These are phyloP conservation scores for Xylaria curta DNA, from an alignment of 495 filamentous ascomycete genomes.

Conservation along the genomic window DNA sequence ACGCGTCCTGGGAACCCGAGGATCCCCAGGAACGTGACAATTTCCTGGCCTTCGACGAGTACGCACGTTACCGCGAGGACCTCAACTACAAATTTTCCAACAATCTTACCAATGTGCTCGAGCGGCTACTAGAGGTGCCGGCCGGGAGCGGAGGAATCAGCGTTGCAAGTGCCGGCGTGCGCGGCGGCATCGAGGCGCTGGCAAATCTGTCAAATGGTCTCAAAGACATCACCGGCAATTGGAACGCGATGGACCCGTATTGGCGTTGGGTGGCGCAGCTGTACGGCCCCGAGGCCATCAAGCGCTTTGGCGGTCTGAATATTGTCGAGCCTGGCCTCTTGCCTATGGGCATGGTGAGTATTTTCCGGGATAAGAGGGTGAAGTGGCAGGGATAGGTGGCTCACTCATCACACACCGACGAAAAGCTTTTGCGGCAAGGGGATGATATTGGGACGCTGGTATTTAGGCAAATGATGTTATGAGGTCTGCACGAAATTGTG, in stretches of 20 bases:
- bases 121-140: slow-evolving; percentile 43
- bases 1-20: slow-evolving; percentile 31
- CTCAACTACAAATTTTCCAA: slow-evolving; percentile 31
- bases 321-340: slow-evolving; percentile 66
- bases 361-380: slow-evolving; percentile 63
- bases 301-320: slow-evolving; percentile 66
- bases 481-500: neutral
- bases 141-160: neutral
- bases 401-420: neutral
- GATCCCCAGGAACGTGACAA: slow-evolving; percentile 30
- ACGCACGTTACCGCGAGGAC: slow-evolving; percentile 57
- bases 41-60: slow-evolving; percentile 65
- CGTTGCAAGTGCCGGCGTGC: slow-evolving; percentile 33
- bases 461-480: neutral
- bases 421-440: neutral
- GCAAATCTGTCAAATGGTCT: slow-evolving; percentile 19
- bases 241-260: slow-evolving; percentile 60
- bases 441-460: neutral
- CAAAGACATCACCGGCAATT: slow-evolving; percentile 37
- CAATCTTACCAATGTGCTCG: slow-evolving; percentile 44
- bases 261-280: slow-evolving; percentile 68
- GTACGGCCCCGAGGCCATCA: slow-evolving; percentile 64
- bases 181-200: slow-evolving; percentile 38
- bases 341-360: slow-evolving; percentile 70
- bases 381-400: slow-evolving; percentile 58